Evolutionary conservation across 768 basidiomycete genomes (phyloP), one percentile per base, ranked within the genome.

Genomic region (Tulasnella sp.): DNA sequence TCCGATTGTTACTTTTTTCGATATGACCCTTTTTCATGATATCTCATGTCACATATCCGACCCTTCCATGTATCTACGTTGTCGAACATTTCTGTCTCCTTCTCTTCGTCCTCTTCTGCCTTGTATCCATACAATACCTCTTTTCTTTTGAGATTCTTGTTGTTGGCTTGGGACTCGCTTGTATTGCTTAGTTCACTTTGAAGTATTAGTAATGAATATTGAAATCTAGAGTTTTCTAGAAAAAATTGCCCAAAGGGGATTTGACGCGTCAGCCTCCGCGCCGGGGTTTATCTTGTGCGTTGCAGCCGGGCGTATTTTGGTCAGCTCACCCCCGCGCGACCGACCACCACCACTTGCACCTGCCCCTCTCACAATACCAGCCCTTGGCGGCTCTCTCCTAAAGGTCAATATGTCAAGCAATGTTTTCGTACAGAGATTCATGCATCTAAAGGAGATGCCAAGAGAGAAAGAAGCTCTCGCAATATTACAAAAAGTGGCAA

Each of bases 371-470:
- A 9, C 8, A 52, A n/a, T 10, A 52, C 52, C 52, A n/a, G 21
- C 52, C 9, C 9, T 52, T n/a, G 44, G n/a, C 52, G 12, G 3
- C 52, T 52, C 52, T n/a, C 52, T n/a, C 52, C 21, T 19, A 72
- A 21, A 36, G 44, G 16, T 31, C 38, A 46, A 40, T 7, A 74
- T 74, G 73, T 77, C 76, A 18, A 77, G 27, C 56, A 44, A 79
- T 46, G 39, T 79, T n/a, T 79, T 52, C 38, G 71, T 82, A 27
- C 87, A 89, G 82, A 89, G 92, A 0, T 92, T 92, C 81, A 91
- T 91, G 27, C 91, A 94, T 84, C 88, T 96, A 81, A 92, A 90
- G 80, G 89, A 88, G 79, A 88, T 88, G 83, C 92, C 92, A 52
- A 89, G 90, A 82, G 89, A 91, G 68, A 89, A 93, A 81, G 88